Evolutionary conservation across 345 rosid species (phyloP).

Genomic region (Cardamine resedifolia): DNA sequence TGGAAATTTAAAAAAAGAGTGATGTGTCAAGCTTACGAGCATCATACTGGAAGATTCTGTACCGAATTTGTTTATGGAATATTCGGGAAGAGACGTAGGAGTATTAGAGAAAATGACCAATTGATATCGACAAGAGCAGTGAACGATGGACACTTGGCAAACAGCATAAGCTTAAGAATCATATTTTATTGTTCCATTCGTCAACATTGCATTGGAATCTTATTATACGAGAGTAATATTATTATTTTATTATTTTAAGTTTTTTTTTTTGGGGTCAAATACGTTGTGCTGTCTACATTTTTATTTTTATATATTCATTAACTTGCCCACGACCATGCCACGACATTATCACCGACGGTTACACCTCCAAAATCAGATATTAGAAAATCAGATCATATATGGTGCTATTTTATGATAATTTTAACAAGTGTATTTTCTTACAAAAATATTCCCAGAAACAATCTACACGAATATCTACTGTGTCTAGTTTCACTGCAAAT

Average conservation of each 20-base stretch:
- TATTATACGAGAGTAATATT: slow-evolving; percentile 5
- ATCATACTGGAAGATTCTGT: background rate
- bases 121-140: background rate
- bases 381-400: background rate
- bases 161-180: background rate
- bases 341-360: background rate
- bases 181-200: background rate
- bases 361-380: background rate
- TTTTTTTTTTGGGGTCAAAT: no score
- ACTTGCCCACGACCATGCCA: background rate
- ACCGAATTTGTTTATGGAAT: background rate
- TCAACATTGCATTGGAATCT: background rate
- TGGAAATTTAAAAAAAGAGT: background rate
- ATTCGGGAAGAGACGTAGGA: background rate
- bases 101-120: background rate
- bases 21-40: slow-evolving; percentile 18
- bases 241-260: no score
- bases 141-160: slow-evolving; percentile 11
- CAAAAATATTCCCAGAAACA: background rate
- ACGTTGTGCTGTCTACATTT: slow-evolving; percentile 14
- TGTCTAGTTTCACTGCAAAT: background rate
- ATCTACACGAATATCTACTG: background rate
- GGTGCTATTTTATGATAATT: background rate
- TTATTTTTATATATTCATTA: background rate
- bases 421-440: background rate